A percentile compares a stretch with the other conserved stretches of the same genome.
These are phyloP conservation scores for Apiotrichum sp. DNA, from an alignment of 1,284 basidiomycete species.

Conservation along the genomic window DNA sequence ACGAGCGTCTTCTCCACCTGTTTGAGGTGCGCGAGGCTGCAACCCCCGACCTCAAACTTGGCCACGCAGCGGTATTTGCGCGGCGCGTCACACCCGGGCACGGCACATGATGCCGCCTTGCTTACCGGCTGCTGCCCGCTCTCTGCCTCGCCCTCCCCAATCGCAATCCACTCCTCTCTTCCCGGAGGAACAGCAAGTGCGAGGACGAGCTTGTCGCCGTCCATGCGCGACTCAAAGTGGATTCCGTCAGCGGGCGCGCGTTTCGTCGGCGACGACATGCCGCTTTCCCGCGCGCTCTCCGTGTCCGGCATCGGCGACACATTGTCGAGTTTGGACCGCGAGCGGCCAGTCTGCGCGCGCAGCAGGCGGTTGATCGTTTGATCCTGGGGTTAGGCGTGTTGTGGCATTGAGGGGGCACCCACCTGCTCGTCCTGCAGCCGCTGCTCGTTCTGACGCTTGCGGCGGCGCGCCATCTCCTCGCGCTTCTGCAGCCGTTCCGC, in stretches of 20 bases:
- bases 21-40: constrained; percentile 51
- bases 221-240: constrained; percentile 9
- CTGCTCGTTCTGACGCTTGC: constrained; percentile 80
- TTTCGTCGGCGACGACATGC: constrained; percentile 9
- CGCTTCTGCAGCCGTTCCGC: constrained; percentile 71
- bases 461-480: constrained; percentile 78
- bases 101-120: constrained; percentile 38
- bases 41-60: constrained; percentile 54
- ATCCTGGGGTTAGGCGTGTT: constrained; percentile 29
- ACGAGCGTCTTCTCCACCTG: constrained; percentile 25
- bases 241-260: constrained; percentile 7
- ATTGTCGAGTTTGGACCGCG: constrained; percentile 59
- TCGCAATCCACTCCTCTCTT: constrained; percentile 20
- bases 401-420: constrained; percentile 13
- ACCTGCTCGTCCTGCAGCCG: constrained; percentile 90
- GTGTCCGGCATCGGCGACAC: constrained; percentile 43
- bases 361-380: constrained; percentile 86
- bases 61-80: constrained; percentile 55
- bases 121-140: neutral
- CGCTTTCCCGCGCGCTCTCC: neutral
- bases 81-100: constrained; percentile 49
- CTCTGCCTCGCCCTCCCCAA: neutral
- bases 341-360: constrained; percentile 69
- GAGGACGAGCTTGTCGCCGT: constrained; percentile 16
- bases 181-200: constrained; percentile 26